Evolutionary conservation across 2,329 filamentous ascomycete species (phyloP).

Genomic region (Apiospora arundinis): DNA sequence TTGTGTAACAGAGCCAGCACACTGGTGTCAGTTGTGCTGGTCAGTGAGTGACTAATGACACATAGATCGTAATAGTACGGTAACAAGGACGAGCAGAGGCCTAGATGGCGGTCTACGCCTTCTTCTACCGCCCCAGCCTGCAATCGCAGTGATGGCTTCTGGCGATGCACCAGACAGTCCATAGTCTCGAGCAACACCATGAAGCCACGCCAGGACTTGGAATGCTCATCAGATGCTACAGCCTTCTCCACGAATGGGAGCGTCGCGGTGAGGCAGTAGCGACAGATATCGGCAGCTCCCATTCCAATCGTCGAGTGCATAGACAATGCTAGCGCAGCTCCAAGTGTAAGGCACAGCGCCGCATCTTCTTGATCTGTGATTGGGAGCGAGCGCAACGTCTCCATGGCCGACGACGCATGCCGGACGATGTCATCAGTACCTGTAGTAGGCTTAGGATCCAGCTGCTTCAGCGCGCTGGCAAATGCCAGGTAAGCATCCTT

Average conservation of each 20-base stretch:
- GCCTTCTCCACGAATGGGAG: conserved; percentile 28
- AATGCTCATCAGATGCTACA: conserved; percentile 25
- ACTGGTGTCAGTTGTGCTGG: conserved; percentile 26
- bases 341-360: conserved; percentile 32
- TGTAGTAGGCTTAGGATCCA: conserved; percentile 26
- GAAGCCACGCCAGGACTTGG: conserved; percentile 31
- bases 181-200: conserved; percentile 35
- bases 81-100: conserved; percentile 35
- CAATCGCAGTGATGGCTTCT: conserved; percentile 32
- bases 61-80: conserved; percentile 38
- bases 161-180: conserved; percentile 36
- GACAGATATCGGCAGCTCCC: conserved; percentile 35
- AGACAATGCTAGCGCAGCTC: conserved; percentile 32
- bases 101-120: conserved; percentile 33
- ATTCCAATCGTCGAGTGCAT: conserved; percentile 36
- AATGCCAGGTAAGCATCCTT: conserved; percentile 37
- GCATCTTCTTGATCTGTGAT: conserved; percentile 30
- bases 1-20: conserved; percentile 28
- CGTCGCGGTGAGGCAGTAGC: conserved; percentile 33
- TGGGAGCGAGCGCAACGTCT: conserved; percentile 32
- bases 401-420: conserved; percentile 32
- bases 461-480: conserved; percentile 32
- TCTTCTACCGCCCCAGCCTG: conserved; percentile 12
- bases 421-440: conserved; percentile 26
- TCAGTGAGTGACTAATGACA: conserved; percentile 33